Evolutionary conservation across 768 basidiomycete species (phyloP).

Genomic region (Tulasnella sp.): DNA sequence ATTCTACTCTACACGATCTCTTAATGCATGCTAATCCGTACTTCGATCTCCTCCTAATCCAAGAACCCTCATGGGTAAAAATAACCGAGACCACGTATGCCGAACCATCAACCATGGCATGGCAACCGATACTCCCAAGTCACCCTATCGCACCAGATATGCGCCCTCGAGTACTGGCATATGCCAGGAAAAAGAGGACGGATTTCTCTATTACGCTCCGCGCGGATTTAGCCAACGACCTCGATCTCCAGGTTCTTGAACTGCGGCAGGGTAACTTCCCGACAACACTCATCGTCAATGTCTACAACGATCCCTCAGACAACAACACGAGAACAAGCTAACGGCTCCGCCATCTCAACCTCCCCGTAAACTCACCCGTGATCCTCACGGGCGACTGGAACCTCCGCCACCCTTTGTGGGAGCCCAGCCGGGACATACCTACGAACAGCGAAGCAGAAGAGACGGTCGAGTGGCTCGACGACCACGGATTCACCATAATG

Average conservation of each 20-base stretch:
- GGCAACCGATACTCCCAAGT: not conserved
- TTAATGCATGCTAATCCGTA: not conserved
- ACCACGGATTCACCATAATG: not conserved
- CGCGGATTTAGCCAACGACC: not conserved
- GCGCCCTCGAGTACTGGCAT: not conserved
- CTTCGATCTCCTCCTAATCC: conserved; percentile 5
- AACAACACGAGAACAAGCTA: not conserved
- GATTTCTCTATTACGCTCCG: not conserved
- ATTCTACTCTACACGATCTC: not conserved
- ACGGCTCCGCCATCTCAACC: not conserved
- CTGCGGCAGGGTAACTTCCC: too few species aligned
- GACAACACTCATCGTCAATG: conserved; percentile 4
- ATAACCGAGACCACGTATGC: conserved; percentile 15
- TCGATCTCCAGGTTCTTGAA: too few species aligned
- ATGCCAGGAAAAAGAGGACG: not conserved
- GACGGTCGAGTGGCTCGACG: conserved; percentile 3
- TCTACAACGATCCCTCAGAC: conserved; percentile 12
- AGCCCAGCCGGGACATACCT: not conserved
- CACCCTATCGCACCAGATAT: not conserved
- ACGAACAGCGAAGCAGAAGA: not conserved
- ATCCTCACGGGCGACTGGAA: conserved; percentile 21
- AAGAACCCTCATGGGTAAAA: conserved; percentile 2
- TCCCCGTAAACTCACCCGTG: not conserved
- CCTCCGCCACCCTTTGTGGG: conserved; percentile 5
- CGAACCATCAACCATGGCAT: conserved; percentile 9